Evolutionary conservation across 1,284 basidiomycete species (phyloP).

Genomic region (Fomitiporia mediterranea): DNA sequence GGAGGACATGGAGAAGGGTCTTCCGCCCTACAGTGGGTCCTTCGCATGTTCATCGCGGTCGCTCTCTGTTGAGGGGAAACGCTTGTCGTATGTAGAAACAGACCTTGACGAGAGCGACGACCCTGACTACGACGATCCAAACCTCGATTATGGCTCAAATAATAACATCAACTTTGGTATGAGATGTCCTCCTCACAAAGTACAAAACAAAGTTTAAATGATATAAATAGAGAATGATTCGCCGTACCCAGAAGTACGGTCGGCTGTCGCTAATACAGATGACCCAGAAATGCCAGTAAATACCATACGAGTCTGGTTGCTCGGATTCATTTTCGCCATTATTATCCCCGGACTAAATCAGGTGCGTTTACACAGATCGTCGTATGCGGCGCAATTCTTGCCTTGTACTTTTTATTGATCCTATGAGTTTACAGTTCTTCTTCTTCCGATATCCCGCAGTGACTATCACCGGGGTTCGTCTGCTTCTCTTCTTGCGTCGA

Average conservation of each 20-base stretch:
- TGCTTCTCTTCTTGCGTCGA: neutral
- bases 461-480: conserved; percentile 29
- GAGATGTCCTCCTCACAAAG: neutral
- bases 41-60: neutral
- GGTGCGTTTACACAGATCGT: conserved; percentile 33
- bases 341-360: conserved; percentile 54
- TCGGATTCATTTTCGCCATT: conserved; percentile 49
- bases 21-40: conserved; percentile 10
- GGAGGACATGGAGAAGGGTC: conserved; percentile 10
- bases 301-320: conserved; percentile 63
- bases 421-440: conserved; percentile 58
- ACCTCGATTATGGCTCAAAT: conserved; percentile 40
- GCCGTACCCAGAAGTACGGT: conserved; percentile 43
- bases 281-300: conserved; percentile 34
- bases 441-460: conserved; percentile 64
- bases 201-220: neutral
- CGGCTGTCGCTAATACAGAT: conserved; percentile 39
- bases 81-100: neutral
- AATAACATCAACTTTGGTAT: conserved; percentile 22
- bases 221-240: conserved; percentile 38
- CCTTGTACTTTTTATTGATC: neutral
- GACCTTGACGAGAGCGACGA: neutral
- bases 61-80: neutral
- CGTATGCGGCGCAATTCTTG: conserved; percentile 26
- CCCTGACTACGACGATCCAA: conserved; percentile 39